Evolutionary conservation across 495 filamentous ascomycete species (phyloP).

Genomic region (Copromyces sp.): DNA sequence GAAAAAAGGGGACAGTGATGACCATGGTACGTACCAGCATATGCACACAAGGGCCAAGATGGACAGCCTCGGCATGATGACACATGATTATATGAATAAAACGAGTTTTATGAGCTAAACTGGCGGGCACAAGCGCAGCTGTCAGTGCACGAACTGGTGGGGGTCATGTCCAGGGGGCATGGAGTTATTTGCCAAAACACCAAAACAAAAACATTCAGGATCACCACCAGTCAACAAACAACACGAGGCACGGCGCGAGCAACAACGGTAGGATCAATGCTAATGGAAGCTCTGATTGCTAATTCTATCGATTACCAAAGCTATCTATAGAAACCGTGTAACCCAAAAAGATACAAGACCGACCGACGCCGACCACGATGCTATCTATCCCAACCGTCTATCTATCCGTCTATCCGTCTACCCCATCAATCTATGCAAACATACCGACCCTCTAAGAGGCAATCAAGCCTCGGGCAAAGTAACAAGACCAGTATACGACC

Average conservation of each 20-base stretch:
- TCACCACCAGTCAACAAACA: not conserved
- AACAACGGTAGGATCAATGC: not conserved
- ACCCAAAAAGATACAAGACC: not conserved
- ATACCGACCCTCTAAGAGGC: not conserved
- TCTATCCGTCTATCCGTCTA: not conserved
- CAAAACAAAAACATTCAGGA: not conserved
- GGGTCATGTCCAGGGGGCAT: not conserved
- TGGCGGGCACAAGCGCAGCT: not conserved
- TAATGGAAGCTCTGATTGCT: not conserved
- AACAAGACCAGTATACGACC: slow-evolving; percentile 4
- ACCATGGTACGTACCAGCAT: too few species aligned
- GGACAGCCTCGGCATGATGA: too few species aligned
- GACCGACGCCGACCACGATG: not conserved
- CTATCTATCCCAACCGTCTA: not conserved
- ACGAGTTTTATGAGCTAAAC: too few species aligned
- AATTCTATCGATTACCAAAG: not conserved
- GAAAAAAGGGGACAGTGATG: too few species aligned
- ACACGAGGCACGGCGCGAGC: not conserved
- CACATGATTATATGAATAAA: too few species aligned
- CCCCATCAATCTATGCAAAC: not conserved
- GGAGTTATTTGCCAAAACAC: not conserved
- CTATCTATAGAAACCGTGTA: not conserved
- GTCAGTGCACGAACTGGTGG: not conserved
- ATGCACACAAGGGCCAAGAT: too few species aligned
- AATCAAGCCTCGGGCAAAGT: not conserved